A percentile compares a stretch with the other conserved stretches of the same genome.
phyloP scores from a whole-genome alignment of 1,284 basidiomycete genomes.

The Waitea zeae region DNA sequence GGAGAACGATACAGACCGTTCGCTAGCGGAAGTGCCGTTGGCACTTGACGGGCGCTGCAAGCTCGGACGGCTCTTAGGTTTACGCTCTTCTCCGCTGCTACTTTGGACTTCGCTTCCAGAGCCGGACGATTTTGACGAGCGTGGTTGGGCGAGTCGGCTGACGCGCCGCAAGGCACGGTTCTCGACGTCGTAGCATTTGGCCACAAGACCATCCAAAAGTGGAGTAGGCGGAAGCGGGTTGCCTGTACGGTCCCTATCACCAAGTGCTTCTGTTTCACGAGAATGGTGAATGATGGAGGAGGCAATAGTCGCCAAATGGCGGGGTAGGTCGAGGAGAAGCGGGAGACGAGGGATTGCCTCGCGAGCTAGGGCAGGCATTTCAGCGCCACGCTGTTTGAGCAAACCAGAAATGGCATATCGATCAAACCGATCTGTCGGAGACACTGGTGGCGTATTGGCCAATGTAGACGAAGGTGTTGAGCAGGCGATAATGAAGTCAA shows the following conservation, averaged over 20 bases:
- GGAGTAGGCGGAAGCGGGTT: constrained; percentile 4
- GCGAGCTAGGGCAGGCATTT: constrained; percentile 35
- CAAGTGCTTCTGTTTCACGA: constrained; percentile 8
- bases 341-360: constrained; percentile 58
- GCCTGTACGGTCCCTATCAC: constrained; percentile 13
- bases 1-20: too few relatives aligned
- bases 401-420: neutral
- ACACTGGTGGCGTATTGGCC: constrained; percentile 1
- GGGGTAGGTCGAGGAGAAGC: constrained; percentile 50
- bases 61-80: neutral
- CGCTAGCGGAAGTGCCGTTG: neutral
- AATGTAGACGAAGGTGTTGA: constrained; percentile 34
- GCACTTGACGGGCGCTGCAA: neutral
- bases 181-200: constrained; percentile 25
- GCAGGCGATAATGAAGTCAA: constrained; percentile 54
- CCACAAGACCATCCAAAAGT: constrained; percentile 29
- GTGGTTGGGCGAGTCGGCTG: constrained; percentile 8
- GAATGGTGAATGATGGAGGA: constrained; percentile 52
- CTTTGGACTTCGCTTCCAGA: neutral
- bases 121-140: neutral
- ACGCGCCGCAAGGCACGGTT: constrained; percentile 47
- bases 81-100: neutral
- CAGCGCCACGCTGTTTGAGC: constrained; percentile 22
- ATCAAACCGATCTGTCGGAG: too few relatives aligned
- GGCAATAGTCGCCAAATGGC: constrained; percentile 52